Conservation (phyloP, 2,329 filamentous ascomycete species). For the Sordariomycetes sp. region DNA sequence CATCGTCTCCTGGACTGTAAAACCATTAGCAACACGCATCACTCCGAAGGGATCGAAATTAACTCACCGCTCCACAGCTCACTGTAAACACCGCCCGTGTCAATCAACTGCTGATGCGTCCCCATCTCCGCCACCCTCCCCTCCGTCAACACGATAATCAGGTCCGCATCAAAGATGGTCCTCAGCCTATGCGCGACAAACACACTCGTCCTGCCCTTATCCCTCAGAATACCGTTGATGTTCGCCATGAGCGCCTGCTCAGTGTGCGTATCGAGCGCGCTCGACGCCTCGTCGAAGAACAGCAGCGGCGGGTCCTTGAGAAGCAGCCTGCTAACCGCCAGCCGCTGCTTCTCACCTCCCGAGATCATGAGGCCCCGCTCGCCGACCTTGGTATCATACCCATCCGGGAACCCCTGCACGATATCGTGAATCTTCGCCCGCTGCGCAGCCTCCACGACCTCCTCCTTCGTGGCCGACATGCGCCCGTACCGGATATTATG, state of each 20-base stretch:
- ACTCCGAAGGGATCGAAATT: neutral
- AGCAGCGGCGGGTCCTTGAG: constrained; percentile 81
- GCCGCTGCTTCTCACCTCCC: constrained; percentile 82
- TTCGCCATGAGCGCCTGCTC: constrained; percentile 83
- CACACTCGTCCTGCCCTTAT: constrained; percentile 80
- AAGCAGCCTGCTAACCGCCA: constrained; percentile 72
- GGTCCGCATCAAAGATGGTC: constrained; percentile 86
- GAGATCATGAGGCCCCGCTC: constrained; percentile 96
- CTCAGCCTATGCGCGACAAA: constrained; percentile 88
- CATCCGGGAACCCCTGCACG: constrained; percentile 68
- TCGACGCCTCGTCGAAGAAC: constrained; percentile 94
- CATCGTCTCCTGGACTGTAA: constrained; percentile 47
- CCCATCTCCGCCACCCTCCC: constrained; percentile 81
- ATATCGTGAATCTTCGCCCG: constrained; percentile 78
- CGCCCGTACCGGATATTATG: constrained; percentile 93
- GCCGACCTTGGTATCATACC: constrained; percentile 82
- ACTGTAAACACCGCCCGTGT: constrained; percentile 67
- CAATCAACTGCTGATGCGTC: constrained; percentile 73
- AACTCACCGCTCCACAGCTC: constrained; percentile 78
- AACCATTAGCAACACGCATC: constrained; percentile 7
- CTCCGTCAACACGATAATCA: constrained; percentile 81
- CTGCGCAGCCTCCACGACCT: constrained; percentile 64
- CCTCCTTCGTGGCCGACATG: constrained; percentile 59
- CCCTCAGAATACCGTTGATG: constrained; percentile 82
- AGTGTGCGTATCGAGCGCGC: constrained; percentile 83